phyloP scores from a whole-genome alignment of 163 green algal species.

The Coccomyxa subellipsoidea region DNA sequence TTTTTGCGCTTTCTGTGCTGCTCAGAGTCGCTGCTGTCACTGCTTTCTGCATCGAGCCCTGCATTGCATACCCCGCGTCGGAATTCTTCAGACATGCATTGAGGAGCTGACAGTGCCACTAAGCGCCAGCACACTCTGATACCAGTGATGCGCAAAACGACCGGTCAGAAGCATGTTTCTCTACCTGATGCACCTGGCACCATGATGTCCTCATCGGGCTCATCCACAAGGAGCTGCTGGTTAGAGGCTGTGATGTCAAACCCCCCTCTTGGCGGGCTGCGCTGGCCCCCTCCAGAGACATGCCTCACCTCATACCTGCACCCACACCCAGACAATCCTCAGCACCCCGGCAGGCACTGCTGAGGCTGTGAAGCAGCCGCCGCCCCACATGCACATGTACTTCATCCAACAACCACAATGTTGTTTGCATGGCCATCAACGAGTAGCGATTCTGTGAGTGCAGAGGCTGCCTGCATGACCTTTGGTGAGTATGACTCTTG shows the following conservation, averaged over 20 bases:
- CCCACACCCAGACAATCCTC: background rate
- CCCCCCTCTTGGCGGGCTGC: slow-evolving; percentile 37
- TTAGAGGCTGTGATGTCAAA: slow-evolving; percentile 19
- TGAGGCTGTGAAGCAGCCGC: background rate
- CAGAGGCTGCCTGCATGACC: too few species aligned
- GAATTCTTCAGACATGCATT: too few species aligned
- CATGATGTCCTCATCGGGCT: background rate
- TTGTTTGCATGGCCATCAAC: too few species aligned
- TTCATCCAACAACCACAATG: too few species aligned
- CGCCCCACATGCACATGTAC: too few species aligned
- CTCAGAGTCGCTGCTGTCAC: background rate
- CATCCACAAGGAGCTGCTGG: slow-evolving; percentile 32
- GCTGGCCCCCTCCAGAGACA: slow-evolving; percentile 15
- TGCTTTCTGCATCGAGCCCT: background rate
- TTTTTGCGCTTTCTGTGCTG: background rate
- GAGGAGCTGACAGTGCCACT: background rate
- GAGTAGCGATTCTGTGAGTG: too few species aligned
- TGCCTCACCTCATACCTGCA: slow-evolving; percentile 38
- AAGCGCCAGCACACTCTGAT: background rate
- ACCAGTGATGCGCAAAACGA: too few species aligned
- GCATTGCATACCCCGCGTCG: too few species aligned
- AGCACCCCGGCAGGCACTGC: background rate
- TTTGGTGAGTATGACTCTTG: too few species aligned
- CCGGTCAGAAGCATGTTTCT: background rate
- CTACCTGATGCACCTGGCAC: background rate